phyloP scores from a whole-genome alignment of 768 basidiomycete species.

The Strobilomyces echinocephalus region DNA sequence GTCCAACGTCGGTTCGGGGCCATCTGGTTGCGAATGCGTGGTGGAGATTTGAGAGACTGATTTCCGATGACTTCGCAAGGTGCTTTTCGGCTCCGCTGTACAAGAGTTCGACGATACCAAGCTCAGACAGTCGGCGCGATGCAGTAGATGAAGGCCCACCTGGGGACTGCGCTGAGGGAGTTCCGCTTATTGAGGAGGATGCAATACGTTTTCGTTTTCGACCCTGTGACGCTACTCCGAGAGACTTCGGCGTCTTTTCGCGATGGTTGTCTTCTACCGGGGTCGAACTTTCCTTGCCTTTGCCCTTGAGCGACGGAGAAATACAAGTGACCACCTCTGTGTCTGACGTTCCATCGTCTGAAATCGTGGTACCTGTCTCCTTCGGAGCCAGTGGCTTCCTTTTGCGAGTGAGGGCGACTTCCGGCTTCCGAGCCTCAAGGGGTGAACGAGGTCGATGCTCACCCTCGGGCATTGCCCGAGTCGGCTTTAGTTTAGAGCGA shows the following conservation, averaged over 20 bases:
- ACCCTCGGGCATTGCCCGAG: background rate
- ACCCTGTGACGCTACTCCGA: conserved; percentile 8
- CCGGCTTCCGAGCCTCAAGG: conserved; percentile 7
- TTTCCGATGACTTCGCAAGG: conserved; percentile 5
- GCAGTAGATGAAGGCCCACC: conserved; percentile 17
- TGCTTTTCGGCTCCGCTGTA: conserved; percentile 4
- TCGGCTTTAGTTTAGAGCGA: background rate
- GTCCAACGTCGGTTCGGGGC: background rate
- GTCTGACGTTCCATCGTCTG: background rate
- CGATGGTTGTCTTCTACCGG: background rate
- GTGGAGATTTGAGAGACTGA: conserved; percentile 4
- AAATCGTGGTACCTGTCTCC: background rate
- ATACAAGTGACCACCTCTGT: conserved; percentile 1
- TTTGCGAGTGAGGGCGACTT: conserved; percentile 7
- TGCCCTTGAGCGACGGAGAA: conserved; percentile 9
- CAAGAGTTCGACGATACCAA: conserved; percentile 3
- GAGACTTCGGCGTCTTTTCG: conserved; percentile 13
- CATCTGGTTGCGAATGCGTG: conserved; percentile 3
- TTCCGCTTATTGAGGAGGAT: conserved; percentile 14
- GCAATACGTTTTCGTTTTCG: conserved; percentile 23
- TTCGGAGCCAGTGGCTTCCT: background rate
- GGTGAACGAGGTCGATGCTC: conserved; percentile 3
- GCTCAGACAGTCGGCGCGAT: conserved; percentile 5
- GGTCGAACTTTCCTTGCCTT: conserved; percentile 13
- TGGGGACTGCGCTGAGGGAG: conserved; percentile 9